phyloP scores from a whole-genome alignment of 73 alveolate species.

The Paramecium primaurelia region DNA sequence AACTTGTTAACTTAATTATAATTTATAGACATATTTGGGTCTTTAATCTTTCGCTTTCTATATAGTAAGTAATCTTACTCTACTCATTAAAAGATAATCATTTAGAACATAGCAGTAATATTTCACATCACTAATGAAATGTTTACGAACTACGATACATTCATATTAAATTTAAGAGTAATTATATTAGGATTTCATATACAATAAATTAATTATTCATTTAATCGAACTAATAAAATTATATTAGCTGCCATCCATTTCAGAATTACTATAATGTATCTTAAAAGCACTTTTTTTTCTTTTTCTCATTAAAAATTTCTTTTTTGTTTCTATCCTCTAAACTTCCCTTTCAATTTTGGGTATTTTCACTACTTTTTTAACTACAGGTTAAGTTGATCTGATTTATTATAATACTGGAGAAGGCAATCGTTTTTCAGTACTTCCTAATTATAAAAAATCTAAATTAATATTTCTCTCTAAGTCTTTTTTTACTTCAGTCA shows the following conservation, averaged over 20 bases:
- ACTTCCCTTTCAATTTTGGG: neutral
- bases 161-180: neutral
- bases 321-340: neutral
- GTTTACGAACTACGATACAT: slow-evolving; percentile 1
- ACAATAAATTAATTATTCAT: slow-evolving; percentile 28
- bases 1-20: neutral
- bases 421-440: neutral
- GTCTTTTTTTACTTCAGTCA: slow-evolving; percentile 9
- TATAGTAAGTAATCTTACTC: neutral
- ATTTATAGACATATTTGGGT: neutral
- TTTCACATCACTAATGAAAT: neutral
- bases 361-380: neutral
- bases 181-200: slow-evolving; percentile 35
- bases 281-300: neutral
- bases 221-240: neutral
- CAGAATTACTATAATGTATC: neutral
- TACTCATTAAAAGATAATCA: neutral
- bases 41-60: slow-evolving; percentile 7
- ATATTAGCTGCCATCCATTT: neutral
- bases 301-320: neutral
- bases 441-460: neutral
- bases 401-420: neutral
- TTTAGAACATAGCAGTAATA: neutral
- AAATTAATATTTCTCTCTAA: neutral
- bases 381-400: neutral